Conservation (phyloP, 2,329 filamentous ascomycete genomes). For the Fusarium papillatum region DNA sequence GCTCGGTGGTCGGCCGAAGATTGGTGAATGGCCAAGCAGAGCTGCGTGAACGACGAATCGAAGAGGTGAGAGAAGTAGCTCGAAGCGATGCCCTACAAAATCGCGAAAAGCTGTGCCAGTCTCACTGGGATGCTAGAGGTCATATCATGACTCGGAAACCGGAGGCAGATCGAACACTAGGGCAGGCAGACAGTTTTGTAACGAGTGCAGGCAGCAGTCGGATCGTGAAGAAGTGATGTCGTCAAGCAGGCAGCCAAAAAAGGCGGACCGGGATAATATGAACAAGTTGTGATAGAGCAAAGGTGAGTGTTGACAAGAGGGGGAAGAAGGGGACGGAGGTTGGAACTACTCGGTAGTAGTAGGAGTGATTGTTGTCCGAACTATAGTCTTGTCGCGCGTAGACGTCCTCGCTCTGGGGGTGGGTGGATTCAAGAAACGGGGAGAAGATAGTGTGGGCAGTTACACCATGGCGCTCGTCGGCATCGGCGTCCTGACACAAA, state of each 20-base stretch:
- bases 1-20: constrained; percentile 22
- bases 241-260: constrained; percentile 35
- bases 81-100: constrained; percentile 40
- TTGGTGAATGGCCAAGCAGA: constrained; percentile 17
- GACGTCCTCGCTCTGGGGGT: constrained; percentile 35
- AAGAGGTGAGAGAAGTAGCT: constrained; percentile 32
- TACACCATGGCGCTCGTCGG: constrained; percentile 43
- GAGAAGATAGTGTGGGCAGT: constrained; percentile 39
- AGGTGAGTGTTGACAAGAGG: constrained; percentile 9
- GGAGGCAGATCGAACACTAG: constrained; percentile 32
- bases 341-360: constrained; percentile 32
- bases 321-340: constrained; percentile 24
- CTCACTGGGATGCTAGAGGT: constrained; percentile 41
- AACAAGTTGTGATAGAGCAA: constrained; percentile 13
- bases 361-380: constrained; percentile 25
- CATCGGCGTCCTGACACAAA: constrained; percentile 38
- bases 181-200: constrained; percentile 29
- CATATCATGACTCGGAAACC: constrained; percentile 47
- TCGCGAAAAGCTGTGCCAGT: constrained; percentile 44
- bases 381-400: constrained; percentile 19
- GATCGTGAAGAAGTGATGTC: constrained; percentile 19
- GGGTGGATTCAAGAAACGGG: constrained; percentile 37
- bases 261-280: constrained; percentile 14
- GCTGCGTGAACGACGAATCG: constrained; percentile 25
- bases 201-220: constrained; percentile 34